Evolutionary conservation across 192 early-diverging fungal genomes (phyloP).

Genomic region (Dissophora ornata): DNA sequence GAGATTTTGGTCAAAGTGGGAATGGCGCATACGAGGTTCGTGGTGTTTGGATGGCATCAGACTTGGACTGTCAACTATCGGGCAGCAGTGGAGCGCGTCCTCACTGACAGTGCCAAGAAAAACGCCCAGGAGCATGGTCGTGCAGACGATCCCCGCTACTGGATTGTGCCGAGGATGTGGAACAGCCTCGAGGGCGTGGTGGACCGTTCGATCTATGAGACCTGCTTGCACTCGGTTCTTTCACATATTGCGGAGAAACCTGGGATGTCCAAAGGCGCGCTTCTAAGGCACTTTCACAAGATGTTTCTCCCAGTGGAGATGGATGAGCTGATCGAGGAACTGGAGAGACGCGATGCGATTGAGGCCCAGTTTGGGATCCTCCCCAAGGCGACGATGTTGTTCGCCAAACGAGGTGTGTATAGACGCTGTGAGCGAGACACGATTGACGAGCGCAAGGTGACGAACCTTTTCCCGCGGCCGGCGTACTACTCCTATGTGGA

Average conservation of each 20-base stretch:
- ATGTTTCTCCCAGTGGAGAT: conserved; percentile 28
- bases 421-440: conserved; percentile 20
- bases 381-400: conserved; percentile 14
- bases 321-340: conserved; percentile 35
- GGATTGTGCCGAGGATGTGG: conserved; percentile 36
- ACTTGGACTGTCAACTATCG: conserved; percentile 32
- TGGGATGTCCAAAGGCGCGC: conserved; percentile 34
- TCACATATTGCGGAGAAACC: conserved; percentile 37
- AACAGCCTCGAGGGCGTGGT: conserved; percentile 20
- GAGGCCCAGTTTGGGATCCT: conserved; percentile 11
- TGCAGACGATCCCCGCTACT: conserved; percentile 6
- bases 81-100: background rate
- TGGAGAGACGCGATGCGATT: conserved; percentile 23
- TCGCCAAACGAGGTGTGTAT: conserved; percentile 23
- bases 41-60: conserved; percentile 40
- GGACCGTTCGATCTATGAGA: conserved; percentile 28
- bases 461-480: conserved; percentile 17
- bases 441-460: conserved; percentile 42
- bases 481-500: conserved; percentile 35
- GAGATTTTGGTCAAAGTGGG: conserved; percentile 24
- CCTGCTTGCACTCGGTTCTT: conserved; percentile 27
- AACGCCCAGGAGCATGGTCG: too few species aligned
- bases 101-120: too few species aligned
- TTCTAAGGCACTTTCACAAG: conserved; percentile 19
- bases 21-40: conserved; percentile 22